Base-by-base conservation (phyloP, 495 filamentous ascomycete species). In the Cercophora scortea region DNA sequence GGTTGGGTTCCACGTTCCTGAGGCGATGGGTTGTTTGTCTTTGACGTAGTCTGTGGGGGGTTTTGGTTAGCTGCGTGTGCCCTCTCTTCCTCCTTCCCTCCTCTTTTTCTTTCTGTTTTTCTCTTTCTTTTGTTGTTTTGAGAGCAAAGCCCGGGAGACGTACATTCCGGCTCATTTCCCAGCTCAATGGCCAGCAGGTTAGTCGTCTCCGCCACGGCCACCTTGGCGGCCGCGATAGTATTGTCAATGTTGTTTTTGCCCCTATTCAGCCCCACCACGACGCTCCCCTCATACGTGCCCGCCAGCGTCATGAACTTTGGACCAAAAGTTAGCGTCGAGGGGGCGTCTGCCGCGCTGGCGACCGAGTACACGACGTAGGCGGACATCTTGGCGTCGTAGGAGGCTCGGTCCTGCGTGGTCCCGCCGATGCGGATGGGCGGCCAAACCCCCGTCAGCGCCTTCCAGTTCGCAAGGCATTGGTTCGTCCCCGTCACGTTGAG, bases 141-240 rank as follows among this genome's bases (percentile, higher is more conserved):
- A 25, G 25, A 25, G 2, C 5, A 25, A 57, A 19, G 32, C 5
- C 15, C 15, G 9, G 10, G 9, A 32, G 17, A 32, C 4, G 25
- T 63, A 79, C 80, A 82, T 57, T 82, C 78, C 0, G 80, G 79
- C 50, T 83, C 80, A 47, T 84, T 84, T 1, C 81, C 79, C 1
- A 84, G 65, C 57, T 84, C 81, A 42, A 84, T 77, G 2, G 79
- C 75, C 33, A 78, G 69, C 17, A 83, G 59, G 51, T 81, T 83
- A 8, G 52, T 58, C 42, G 80, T 74, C 32, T 72, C 61, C 0
- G 53, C 54, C 16, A 72, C 68, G 1, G 72, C 77, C 1, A 75
- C 61, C 39, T 67, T 72, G 0, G 80, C 79, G 1, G 81, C 80
- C 0, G 69, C 66, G 40, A 82, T 78, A 0, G 78, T 82, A 51